Base-by-base conservation (phyloP, 306 rosid genomes). In the Medicago lupulina region DNA sequence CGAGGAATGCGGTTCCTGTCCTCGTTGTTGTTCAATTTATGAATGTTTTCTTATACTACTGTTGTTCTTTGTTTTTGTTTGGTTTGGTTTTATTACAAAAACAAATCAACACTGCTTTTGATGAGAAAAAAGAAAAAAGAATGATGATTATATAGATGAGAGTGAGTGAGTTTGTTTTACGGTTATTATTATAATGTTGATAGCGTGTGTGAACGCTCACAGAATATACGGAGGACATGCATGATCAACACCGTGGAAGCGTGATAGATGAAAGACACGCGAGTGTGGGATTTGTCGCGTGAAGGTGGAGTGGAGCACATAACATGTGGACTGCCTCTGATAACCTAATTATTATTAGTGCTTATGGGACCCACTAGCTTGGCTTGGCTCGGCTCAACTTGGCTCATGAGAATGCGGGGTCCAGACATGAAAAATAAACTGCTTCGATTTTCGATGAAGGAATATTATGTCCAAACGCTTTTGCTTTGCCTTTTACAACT, bases 1-100 rank as follows among this genome's bases (percentile, higher is more conserved):
- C 96, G 90, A 89, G 96, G 74, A 88, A 72, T 82, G 81, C 84
- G 86, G 85, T 83, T 28, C 31, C 31, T 28, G 2, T 28, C 31
- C 31, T 28, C 31, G 31, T 28, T 28, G 31, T 28, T 28, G 31
- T 28, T 83, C 59, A 46, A 46, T 46, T 46, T 53, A 53, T 53
- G 9, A 14, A 13, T 59, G 38, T 59, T 59, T 76, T 28, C 16
- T 41, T 16, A 16, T 58, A 8, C 49, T 38, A 8, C 10, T 7
- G 7, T 40, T 14, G 2, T 38, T 65, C 6, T 40, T 40, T 41
- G 40, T 25, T n/a, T n/a, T n/a, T n/a, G n/a, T 71, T 13, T 23
- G 15, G 2, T 31, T 28, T 4, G 14, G 15, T 44, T 44, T 2
- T 51, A 16, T 16, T 54, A 18, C 19, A 66, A 66, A 43, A 66